A percentile compares a stretch with the other conserved stretches of the same genome.
These are phyloP conservation scores for Hygrophoropsis aurantiaca DNA, from an alignment of 768 basidiomycete species.

Conservation along the genomic window DNA sequence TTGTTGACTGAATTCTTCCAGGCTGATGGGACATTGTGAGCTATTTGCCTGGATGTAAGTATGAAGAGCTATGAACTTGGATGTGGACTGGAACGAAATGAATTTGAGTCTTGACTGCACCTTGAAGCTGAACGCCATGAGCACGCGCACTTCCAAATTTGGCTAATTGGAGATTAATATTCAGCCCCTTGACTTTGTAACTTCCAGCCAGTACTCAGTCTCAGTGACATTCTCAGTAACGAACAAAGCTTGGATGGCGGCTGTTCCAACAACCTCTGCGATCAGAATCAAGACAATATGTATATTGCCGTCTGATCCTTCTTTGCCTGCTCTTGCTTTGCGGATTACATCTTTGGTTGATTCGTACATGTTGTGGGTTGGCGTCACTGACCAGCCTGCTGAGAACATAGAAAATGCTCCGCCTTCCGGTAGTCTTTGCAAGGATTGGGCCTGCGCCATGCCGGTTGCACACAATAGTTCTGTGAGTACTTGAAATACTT, in stretches of 20 bases:
- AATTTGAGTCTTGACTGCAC: no score
- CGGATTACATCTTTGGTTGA: conserved; percentile 67
- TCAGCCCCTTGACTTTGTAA: not conserved
- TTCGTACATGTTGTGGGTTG: conserved; percentile 84
- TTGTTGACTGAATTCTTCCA: conserved; percentile 15
- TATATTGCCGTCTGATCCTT: conserved; percentile 47
- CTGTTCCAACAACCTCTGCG: conserved; percentile 3
- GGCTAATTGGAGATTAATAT: not conserved
- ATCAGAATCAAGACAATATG: conserved; percentile 50
- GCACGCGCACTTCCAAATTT: no score
- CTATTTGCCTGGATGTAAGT: no score
- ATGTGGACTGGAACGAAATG: no score
- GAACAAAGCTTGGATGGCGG: not conserved
- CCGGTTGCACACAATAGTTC: conserved; percentile 37
- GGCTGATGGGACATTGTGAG: conserved; percentile 13
- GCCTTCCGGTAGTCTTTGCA: conserved; percentile 55
- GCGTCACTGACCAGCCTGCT: conserved; percentile 48
- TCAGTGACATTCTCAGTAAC: not conserved
- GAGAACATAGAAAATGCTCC: conserved; percentile 50
- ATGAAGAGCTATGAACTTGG: no score
- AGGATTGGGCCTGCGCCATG: conserved; percentile 86
- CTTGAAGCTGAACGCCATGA: no score
- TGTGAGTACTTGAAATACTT: conserved; percentile 19
- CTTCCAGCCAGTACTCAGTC: no score
- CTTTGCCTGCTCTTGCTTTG: conserved; percentile 58